Percentiles rank a stretch among this genome's conserved stretches.
phyloP scores from a whole-genome alignment of 352 stramenopile species.

The Discostella stelligera region DNA sequence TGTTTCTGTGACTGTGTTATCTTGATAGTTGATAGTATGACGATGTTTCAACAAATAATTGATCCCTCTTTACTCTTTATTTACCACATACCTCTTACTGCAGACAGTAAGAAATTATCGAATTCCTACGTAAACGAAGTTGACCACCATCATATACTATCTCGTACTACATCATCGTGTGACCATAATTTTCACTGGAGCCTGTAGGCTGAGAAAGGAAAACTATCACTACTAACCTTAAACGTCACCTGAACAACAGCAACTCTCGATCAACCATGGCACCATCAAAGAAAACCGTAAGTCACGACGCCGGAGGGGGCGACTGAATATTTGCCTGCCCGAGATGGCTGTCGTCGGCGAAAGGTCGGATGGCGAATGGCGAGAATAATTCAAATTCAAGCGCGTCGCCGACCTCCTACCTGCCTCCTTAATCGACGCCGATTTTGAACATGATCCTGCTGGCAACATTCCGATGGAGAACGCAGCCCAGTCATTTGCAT shows the following conservation, averaged over 20 bases:
- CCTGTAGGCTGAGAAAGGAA: not conserved
- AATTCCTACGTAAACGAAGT: not conserved
- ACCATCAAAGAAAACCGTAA: conserved; percentile 77
- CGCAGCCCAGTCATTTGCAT: no score
- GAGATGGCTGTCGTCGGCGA: conserved; percentile 67
- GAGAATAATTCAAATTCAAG: not conserved
- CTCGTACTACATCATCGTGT: no score
- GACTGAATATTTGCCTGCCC: conserved; percentile 56
- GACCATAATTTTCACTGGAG: not conserved
- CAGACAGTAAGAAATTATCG: not conserved
- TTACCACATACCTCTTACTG: not conserved
- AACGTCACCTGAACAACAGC: not conserved
- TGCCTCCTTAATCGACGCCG: no score
- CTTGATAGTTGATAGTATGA: no score
- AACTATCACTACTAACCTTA: not conserved
- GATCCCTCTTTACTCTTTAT: no score
- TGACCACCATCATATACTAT: not conserved
- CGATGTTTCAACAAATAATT: no score
- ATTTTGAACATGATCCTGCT: no score
- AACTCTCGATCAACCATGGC: conserved; percentile 57
- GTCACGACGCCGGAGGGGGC: conserved; percentile 79
- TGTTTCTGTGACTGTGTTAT: no score
- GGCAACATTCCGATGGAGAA: no score
- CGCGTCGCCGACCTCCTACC: no score
- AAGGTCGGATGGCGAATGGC: not conserved